A percentile compares a stretch with the other conserved stretches of the same genome.
Evolutionary conservation across 176 grass and related monocot species (phyloP).

Genomic region (Tuctoria greenei): DNA sequence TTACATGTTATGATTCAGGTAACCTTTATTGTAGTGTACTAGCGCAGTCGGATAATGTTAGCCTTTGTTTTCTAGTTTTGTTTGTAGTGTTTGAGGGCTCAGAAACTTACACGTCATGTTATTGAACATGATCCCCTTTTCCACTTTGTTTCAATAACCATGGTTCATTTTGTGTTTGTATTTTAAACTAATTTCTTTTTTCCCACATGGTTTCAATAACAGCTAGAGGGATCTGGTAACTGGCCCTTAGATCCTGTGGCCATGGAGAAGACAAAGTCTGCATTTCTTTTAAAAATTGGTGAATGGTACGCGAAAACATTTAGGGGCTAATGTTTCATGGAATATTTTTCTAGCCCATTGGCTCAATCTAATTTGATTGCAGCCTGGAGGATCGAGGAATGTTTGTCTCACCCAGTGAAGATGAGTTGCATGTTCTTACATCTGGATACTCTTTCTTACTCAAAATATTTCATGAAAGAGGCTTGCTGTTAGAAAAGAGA

Average conservation of each 20-base stretch:
- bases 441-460: constrained; percentile 94
- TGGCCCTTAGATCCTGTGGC: constrained; percentile 88
- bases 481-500: constrained; percentile 55
- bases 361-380: constrained; percentile 32
- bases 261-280: constrained; percentile 86
- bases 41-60: background rate
- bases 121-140: no score
- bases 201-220: constrained; percentile 33
- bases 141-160: background rate
- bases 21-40: constrained; percentile 11
- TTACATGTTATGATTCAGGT: constrained; percentile 95
- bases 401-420: constrained; percentile 69
- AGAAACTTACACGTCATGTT: constrained; percentile 20
- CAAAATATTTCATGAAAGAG: constrained; percentile 87
- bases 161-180: constrained; percentile 5
- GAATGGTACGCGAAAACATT: constrained; percentile 65
- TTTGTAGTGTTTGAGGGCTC: background rate
- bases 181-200: constrained; percentile 23
- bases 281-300: constrained; percentile 96
- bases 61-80: constrained; percentile 1
- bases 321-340: constrained; percentile 17
- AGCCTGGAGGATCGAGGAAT: constrained; percentile 79
- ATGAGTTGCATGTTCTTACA: constrained; percentile 80
- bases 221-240: constrained; percentile 94
- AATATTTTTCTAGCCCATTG: constrained; percentile 25